Conservation (phyloP, 345 rosid genomes). For the Citrus hindsii region DNA sequence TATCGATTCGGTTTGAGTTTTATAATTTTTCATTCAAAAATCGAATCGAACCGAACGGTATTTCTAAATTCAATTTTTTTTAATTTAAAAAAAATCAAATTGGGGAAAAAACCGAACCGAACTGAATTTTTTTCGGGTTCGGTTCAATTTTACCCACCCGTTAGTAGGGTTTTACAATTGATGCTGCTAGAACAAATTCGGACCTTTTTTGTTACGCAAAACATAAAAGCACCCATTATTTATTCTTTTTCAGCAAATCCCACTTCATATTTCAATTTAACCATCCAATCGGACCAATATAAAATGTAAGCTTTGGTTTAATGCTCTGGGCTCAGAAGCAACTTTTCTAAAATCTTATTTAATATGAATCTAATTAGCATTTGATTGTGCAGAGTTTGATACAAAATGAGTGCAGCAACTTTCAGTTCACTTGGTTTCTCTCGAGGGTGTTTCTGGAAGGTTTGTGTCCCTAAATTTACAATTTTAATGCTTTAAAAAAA, state of each 20-base stretch:
- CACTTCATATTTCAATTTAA: not conserved
- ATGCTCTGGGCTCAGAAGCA: too few relatives aligned
- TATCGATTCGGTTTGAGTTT: too few relatives aligned
- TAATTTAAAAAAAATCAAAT: too few relatives aligned
- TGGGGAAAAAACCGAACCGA: too few relatives aligned
- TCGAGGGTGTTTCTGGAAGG: slow-evolving; percentile 45
- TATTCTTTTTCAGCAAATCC: not conserved
- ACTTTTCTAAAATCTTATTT: too few relatives aligned
- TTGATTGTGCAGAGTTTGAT: slow-evolving; percentile 9
- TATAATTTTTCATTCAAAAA: too few relatives aligned
- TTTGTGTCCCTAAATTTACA: slow-evolving; percentile 10
- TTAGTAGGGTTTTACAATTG: not conserved
- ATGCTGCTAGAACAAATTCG: not conserved
- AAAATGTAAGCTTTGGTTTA: not conserved
- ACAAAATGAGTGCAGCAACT: slow-evolving; percentile 34
- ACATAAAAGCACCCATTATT: not conserved
- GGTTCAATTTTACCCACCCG: too few relatives aligned
- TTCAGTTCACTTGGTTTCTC: slow-evolving; percentile 30
- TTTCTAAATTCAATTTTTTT: too few relatives aligned
- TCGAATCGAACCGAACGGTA: too few relatives aligned
- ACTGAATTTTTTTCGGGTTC: too few relatives aligned
- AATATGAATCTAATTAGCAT: not conserved
- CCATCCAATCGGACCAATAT: not conserved
- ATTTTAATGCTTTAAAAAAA: not conserved
- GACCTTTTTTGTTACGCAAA: not conserved